Evolutionary conservation across 441 rosid species (phyloP).

Genomic region (Arabidopsis hybrid): DNA sequence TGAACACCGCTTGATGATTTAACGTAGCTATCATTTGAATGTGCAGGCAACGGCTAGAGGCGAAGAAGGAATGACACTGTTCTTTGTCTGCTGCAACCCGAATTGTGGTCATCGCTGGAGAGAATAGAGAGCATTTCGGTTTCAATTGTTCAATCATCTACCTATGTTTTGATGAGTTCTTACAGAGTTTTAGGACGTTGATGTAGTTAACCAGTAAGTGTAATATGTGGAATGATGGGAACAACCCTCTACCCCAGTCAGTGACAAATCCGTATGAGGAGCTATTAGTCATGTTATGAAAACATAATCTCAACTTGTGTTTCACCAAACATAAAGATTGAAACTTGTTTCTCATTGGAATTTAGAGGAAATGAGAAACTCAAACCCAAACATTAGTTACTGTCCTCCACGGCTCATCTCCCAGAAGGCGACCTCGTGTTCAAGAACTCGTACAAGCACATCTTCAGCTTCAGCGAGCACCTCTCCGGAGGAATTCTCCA

Average conservation of each 20-base stretch:
- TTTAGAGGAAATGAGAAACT: not conserved
- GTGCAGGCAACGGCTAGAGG: conserved; percentile 90
- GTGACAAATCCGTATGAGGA: not conserved
- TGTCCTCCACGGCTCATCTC: conserved; percentile 58
- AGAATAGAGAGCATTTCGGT: conserved; percentile 45
- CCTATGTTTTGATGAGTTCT: conserved; percentile 6
- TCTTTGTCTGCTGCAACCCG: conserved; percentile 88
- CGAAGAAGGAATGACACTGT: conserved; percentile 92
- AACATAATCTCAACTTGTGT: not conserved
- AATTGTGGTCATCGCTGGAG: conserved; percentile 82
- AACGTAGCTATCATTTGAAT: conserved; percentile 18
- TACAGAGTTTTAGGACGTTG: conserved; percentile 14
- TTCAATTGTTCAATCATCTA: not conserved
- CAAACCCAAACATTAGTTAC: conserved; percentile 16
- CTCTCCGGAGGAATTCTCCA: conserved; percentile 53
- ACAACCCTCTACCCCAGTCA: not conserved
- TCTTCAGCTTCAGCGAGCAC: conserved; percentile 54
- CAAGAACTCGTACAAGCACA: conserved; percentile 53
- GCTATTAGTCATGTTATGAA: not conserved
- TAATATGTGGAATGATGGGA: conserved; percentile 6
- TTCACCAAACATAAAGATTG: not conserved
- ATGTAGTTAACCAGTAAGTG: conserved; percentile 10
- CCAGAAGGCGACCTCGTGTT: conserved; percentile 75
- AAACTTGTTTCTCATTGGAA: not conserved
- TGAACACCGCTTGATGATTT: too few species aligned